These are phyloP conservation scores for Cytospora leucostoma DNA, from an alignment of 2,329 filamentous ascomycete species.

Conservation along the genomic window DNA sequence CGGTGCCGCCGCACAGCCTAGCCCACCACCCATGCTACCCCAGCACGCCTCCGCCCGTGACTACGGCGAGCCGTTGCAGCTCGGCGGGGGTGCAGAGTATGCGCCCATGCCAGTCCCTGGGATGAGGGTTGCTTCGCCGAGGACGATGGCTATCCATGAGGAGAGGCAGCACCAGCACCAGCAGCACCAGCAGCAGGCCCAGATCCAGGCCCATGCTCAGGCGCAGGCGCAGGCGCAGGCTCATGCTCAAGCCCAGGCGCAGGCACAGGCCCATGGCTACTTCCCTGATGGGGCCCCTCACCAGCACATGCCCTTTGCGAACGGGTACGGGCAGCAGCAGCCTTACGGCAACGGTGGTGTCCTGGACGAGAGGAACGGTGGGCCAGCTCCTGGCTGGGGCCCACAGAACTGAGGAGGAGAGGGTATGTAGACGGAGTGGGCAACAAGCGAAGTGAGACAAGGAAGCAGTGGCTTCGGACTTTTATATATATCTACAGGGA, in stretches of 20 bases:
- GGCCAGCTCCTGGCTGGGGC: slow-evolving; percentile 14
- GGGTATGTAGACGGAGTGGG: neutral
- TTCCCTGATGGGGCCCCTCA: slow-evolving; percentile 6
- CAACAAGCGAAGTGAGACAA: neutral
- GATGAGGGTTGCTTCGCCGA: neutral
- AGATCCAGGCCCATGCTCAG: neutral
- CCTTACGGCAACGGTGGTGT: slow-evolving; percentile 11
- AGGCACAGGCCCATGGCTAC: neutral
- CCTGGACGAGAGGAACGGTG: slow-evolving; percentile 8
- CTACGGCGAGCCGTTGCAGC: slow-evolving; percentile 1
- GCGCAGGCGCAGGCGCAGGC: neutral
- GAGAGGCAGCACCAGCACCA: neutral
- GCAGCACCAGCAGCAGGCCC: neutral
- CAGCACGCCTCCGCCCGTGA: slow-evolving; percentile 11
- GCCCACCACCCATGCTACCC: neutral
- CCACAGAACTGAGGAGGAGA: neutral
- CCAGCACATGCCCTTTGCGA: neutral
- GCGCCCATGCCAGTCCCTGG: neutral
- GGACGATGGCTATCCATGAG: neutral
- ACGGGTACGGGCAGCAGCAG: neutral
- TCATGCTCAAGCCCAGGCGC: neutral
- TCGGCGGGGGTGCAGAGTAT: neutral
- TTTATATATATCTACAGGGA: neutral
- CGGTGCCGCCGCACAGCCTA: slow-evolving; percentile 7
- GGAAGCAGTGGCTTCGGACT: neutral